Percentiles rank a stretch among this genome's conserved stretches.
These are phyloP conservation scores for Gonapodya prolifera DNA, from an alignment of 192 early-diverging fungal species.

Conservation along the genomic window DNA sequence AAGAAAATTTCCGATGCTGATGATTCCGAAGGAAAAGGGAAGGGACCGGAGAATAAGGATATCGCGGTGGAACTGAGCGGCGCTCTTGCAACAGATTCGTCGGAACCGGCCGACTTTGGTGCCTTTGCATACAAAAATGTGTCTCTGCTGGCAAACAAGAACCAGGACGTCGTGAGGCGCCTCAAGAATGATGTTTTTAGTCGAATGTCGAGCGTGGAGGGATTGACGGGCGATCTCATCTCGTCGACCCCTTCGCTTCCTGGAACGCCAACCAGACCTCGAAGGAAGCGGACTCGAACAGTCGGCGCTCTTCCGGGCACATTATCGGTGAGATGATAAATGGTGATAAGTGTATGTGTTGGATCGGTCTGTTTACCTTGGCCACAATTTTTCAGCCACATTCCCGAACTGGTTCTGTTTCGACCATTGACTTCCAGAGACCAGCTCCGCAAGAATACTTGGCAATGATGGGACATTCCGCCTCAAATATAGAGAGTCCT, in stretches of 20 bases:
- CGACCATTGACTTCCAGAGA: background rate
- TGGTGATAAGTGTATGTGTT: background rate
- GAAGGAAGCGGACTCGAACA: background rate
- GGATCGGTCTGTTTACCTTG: background rate
- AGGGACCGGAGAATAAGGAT: conserved; percentile 30
- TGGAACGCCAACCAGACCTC: background rate
- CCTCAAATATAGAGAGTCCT: no score
- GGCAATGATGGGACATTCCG: no score
- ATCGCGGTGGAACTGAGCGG: conserved; percentile 13
- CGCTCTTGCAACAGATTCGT: background rate
- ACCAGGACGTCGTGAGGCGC: conserved; percentile 70
- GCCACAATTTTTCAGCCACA: background rate
- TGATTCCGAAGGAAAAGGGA: conserved; percentile 5
- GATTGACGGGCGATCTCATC: background rate
- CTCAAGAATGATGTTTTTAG: conserved; percentile 46
- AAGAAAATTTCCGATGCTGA: conserved; percentile 17
- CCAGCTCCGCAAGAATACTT: background rate
- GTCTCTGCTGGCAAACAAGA: conserved; percentile 75
- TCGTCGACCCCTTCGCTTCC: background rate
- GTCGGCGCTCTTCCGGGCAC: background rate
- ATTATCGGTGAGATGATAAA: background rate
- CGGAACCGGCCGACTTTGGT: conserved; percentile 63
- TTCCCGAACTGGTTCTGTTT: background rate
- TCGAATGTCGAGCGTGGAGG: background rate
- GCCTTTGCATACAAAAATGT: conserved; percentile 87